phyloP scores from a whole-genome alignment of 495 filamentous ascomycete genomes.

The Penicillium roqueforti region DNA sequence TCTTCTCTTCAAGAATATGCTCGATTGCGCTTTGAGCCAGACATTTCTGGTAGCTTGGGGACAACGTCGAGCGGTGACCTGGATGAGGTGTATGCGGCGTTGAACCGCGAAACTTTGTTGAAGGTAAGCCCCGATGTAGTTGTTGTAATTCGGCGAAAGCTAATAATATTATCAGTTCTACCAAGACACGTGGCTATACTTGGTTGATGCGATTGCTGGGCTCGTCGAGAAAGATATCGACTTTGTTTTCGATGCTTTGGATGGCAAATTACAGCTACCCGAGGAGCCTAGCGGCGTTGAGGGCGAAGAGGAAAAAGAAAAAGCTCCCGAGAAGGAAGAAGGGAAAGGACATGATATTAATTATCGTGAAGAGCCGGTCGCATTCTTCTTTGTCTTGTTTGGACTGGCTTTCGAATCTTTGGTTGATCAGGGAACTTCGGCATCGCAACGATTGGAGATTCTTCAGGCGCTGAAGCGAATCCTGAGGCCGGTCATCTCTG shows the following conservation, averaged over 20 bases:
- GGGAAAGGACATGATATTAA: slow-evolving; percentile 74
- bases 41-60: slow-evolving; percentile 84
- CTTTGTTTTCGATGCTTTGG: slow-evolving; percentile 93
- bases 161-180: slow-evolving; percentile 65
- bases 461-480: slow-evolving; percentile 93
- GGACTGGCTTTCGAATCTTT: slow-evolving; percentile 95
- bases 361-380: slow-evolving; percentile 95
- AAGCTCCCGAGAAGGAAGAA: slow-evolving; percentile 41
- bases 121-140: slow-evolving; percentile 43
- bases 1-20: slow-evolving; percentile 92
- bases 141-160: background rate
- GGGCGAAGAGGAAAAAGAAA: slow-evolving; percentile 45
- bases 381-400: slow-evolving; percentile 98
- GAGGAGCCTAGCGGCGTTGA: slow-evolving; percentile 32
- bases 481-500: slow-evolving; percentile 87
- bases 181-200: slow-evolving; percentile 93
- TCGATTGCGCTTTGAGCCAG: slow-evolving; percentile 88
- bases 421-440: slow-evolving; percentile 67
- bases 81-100: slow-evolving; percentile 85
- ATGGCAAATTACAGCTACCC: slow-evolving; percentile 59
- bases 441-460: slow-evolving; percentile 83
- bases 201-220: slow-evolving; percentile 96
- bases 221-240: slow-evolving; percentile 96
- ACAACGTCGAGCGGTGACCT: slow-evolving; percentile 68
- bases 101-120: slow-evolving; percentile 90